phyloP scores from a whole-genome alignment of 306 rosid species.

The Hippophae gyantsensis region DNA sequence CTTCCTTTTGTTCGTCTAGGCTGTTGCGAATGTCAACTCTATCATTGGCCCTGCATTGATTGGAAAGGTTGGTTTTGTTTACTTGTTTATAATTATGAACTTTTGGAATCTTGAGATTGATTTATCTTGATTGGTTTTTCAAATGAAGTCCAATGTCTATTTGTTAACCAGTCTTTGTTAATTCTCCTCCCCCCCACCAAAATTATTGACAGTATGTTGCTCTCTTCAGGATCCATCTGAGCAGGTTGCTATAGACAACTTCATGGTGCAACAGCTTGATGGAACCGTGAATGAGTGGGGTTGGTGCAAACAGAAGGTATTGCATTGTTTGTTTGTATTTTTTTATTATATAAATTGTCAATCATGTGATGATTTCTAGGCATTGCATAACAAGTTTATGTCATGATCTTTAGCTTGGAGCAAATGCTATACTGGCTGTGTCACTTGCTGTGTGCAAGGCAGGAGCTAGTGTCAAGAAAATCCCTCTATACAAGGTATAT shows the following conservation, averaged over 20 bases:
- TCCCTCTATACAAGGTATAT: conserved; percentile 83
- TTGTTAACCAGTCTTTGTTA: too few relatives aligned
- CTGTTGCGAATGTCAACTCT: conserved; percentile 70
- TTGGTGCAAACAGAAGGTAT: conserved; percentile 97
- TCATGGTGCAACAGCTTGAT: conserved; percentile 91
- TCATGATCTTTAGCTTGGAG: conserved; percentile 66
- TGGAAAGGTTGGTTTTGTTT: conserved; percentile 68
- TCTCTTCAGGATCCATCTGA: conserved; percentile 64
- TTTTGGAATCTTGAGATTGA: neutral
- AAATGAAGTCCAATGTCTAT: conserved; percentile 9
- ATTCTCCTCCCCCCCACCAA: neutral
- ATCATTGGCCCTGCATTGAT: conserved; percentile 87
- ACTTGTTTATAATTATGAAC: neutral
- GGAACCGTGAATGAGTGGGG: conserved; percentile 99
- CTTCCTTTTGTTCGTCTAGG: conserved; percentile 31
- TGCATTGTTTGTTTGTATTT: neutral
- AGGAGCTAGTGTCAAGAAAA: conserved; percentile 70
- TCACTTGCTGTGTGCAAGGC: conserved; percentile 97
- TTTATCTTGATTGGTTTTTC: neutral
- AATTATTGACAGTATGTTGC: conserved; percentile 9
- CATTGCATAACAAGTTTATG: conserved; percentile 7
- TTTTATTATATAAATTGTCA: neutral
- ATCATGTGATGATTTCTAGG: too few relatives aligned
- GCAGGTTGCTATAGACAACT: conserved; percentile 71
- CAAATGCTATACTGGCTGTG: conserved; percentile 89